phyloP scores from a whole-genome alignment of 176 grass and related monocot species.

The Aegilops tauschii region DNA sequence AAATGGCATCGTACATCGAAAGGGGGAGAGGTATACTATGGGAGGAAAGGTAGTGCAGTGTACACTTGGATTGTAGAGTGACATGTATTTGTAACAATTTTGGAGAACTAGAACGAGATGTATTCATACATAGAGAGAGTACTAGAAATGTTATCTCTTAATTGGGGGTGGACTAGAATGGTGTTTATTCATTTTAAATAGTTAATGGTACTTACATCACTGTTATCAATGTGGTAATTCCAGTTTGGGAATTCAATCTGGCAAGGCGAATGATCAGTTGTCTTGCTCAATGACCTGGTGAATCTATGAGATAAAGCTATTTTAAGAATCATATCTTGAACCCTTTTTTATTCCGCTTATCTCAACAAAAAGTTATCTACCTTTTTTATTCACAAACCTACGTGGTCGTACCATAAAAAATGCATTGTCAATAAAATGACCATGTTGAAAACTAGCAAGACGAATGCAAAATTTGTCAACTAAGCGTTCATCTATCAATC shows the following conservation, averaged over 20 bases:
- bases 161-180: background rate
- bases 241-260: constrained; percentile 82
- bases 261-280: background rate
- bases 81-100: too few species aligned
- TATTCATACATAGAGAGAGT: background rate
- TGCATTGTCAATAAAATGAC: too few species aligned
- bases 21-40: too few species aligned
- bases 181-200: background rate
- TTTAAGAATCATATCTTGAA: background rate
- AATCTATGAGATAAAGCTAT: background rate
- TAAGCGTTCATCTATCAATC: too few species aligned
- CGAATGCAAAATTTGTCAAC: too few species aligned
- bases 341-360: background rate
- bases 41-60: background rate
- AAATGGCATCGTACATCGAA: too few species aligned
- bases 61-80: background rate
- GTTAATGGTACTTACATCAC: constrained; percentile 58
- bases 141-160: background rate
- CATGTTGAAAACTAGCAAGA: too few species aligned
- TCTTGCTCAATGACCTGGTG: constrained; percentile 55
- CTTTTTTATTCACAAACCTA: background rate
- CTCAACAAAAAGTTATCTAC: background rate
- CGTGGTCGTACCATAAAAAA: too few species aligned
- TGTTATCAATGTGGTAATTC: constrained; percentile 75
- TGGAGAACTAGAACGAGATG: background rate